Base-by-base conservation (phyloP, 441 rosid genomes). In the Codiaeum variegatum region DNA sequence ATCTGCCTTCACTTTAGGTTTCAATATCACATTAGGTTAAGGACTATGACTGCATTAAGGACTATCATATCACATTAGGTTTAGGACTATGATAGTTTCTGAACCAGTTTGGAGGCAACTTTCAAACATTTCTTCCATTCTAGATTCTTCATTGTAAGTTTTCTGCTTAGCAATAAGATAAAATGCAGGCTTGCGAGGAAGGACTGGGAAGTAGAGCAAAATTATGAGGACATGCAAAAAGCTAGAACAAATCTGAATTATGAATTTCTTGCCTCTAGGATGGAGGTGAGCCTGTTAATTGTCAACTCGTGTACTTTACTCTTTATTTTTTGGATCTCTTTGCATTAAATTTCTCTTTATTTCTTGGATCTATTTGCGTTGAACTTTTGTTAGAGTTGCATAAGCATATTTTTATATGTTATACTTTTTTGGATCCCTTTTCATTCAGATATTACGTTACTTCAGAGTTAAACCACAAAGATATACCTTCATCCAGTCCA, bases 71-170 rank as follows among this genome's bases (percentile, higher is more conserved):
- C 54, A 5, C 28, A 24, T 26, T 24, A 36, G 11, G 54, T 44
- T 65, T 7, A 65, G 32, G 4, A 18, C 13, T 59, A 38, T 32
- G 46, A 36, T 62, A 36, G 3, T 44, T 31, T 40, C 23, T 42
- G 19, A 24, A 64, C 21, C 31, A 42, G 44, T 64, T 21, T 64
- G 68, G n/a, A 64, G 68, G 68, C 52, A 64, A 23, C 52, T 5
- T 24, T 46, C 31, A 44, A n/a, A 28, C 47, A 36, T 62, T 3
- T 21, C 19, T 8, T 26, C 11, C 15, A 5, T 66, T 24, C 15
- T 49, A 6, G 38, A 42, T 44, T 44, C 34, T 65, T 7, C 47
- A 12, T 44, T 26, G 18, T 26, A 18, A 36, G 28, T 28, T 28
- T 12, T 26, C 47, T 29, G 24, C 38, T 66, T 44, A 19, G 46